Base-by-base conservation (phyloP, 805 yeast genomes). In the Yamadazyma kitorensis region DNA sequence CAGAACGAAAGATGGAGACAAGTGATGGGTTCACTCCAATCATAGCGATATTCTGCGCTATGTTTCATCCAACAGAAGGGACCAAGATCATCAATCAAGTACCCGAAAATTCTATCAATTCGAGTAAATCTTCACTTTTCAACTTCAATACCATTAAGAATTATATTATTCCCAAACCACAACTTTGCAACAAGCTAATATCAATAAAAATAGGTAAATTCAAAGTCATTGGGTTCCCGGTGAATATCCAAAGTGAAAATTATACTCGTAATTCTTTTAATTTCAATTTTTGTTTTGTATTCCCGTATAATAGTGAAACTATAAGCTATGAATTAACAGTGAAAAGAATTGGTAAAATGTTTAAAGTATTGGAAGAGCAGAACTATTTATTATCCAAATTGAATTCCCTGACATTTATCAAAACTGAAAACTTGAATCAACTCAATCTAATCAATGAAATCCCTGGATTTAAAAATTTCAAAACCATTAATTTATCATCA, bases 61-160 rank as follows among this genome's bases (percentile, higher is more conserved):
- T 86, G 0, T 93, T 93, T 59, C 97, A 93, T 50, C 97, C 97
- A 0, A 85, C 93, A 0, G 95, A 88, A 51, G 98, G 98, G 1
- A 82, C 98, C 0, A 87, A 88, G 59, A 89, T 91, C 5, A 74
- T 85, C 4, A 85, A 84, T 49, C 96, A 93, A 55, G 94, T 87
- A 0, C 98, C 98, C 2, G 77, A 80, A 24, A 86, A 87, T 5
- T 68, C 84, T 4, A 75, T 80, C 17, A 5, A 69, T 69, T 5
- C 59, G 54, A 23, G 49, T 33, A 31, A 46, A 29, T 19, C 18
- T 4, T 27, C 44, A 4, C 31, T 80, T 37, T 81, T 86, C 50
- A 81, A 84, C 47, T 93, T 94, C 56, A 94, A 87, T 52, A 70
- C 85, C 2, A 80, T 93, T 27, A 86, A 86, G 53, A 91, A 87